Conservation (phyloP, 768 basidiomycete species). For the Coprinellus aureogranulatus region DNA sequence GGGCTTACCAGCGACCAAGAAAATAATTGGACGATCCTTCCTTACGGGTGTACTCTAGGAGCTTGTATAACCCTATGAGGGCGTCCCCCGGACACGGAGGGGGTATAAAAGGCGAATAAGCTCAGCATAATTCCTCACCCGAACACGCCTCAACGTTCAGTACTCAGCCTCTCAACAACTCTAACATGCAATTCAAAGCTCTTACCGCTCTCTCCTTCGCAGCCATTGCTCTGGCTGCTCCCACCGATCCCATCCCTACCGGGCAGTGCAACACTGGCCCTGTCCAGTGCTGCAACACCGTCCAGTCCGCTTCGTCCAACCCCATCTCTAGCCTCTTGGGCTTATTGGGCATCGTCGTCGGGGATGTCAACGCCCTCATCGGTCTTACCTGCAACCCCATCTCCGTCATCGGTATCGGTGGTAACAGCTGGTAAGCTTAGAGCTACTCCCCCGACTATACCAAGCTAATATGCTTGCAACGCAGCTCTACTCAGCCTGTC, state of each 20-base stretch:
- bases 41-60: too few relatives aligned
- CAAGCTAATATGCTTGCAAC: too few relatives aligned
- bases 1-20: too few relatives aligned
- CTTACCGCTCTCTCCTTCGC: constrained; percentile 4
- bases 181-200: constrained; percentile 8
- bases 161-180: background rate
- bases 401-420: constrained; percentile 18
- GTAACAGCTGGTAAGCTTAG: constrained; percentile 25
- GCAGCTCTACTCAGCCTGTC: constrained; percentile 26
- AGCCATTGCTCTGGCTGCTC: background rate
- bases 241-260: constrained; percentile 1
- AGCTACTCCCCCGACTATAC: constrained; percentile 15
- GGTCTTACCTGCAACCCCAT: constrained; percentile 18
- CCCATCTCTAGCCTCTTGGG: constrained; percentile 10
- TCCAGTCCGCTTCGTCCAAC: constrained; percentile 3
- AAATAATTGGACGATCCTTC: too few relatives aligned
- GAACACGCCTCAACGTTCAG: background rate
- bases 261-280: constrained; percentile 27
- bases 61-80: too few relatives aligned
- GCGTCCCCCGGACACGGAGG: too few relatives aligned
- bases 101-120: background rate
- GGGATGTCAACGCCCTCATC: constrained; percentile 8
- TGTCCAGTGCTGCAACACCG: constrained; percentile 26
- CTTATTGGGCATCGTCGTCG: constrained; percentile 14
- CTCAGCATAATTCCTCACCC: background rate